Percentiles rank a stretch among this genome's conserved stretches.
Conservation (phyloP, 257 asterid species). For the Echium plantagineum region DNA sequence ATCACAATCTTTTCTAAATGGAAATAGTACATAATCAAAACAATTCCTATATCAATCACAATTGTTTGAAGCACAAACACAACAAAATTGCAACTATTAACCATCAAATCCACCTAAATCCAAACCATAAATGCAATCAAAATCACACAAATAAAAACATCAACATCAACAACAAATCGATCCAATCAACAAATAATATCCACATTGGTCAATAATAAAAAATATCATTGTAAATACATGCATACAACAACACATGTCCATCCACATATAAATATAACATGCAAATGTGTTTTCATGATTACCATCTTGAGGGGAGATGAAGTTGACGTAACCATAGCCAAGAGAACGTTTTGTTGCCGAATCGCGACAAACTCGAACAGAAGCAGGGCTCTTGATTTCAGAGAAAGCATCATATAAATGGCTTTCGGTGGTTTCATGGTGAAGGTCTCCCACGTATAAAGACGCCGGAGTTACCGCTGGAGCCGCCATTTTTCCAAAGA, state of each 20-base stretch:
- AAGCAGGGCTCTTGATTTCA: slow-evolving; percentile 19
- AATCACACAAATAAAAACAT: too few relatives aligned
- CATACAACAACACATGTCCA: background rate
- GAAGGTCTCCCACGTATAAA: slow-evolving; percentile 36
- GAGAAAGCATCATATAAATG: slow-evolving; percentile 28
- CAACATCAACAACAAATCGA: too few relatives aligned
- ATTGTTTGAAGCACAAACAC: too few relatives aligned
- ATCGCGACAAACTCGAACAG: slow-evolving; percentile 33
- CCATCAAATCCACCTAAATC: too few relatives aligned
- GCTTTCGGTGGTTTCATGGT: slow-evolving; percentile 20
- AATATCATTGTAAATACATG: background rate
- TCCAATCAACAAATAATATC: too few relatives aligned
- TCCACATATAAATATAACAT: background rate
- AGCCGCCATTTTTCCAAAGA: slow-evolving; percentile 16
- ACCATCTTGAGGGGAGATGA: slow-evolving; percentile 32
- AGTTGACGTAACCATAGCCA: slow-evolving; percentile 39
- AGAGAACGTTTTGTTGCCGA: slow-evolving; percentile 27
- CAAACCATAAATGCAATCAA: too few relatives aligned
- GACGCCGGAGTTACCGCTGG: slow-evolving; percentile 17
- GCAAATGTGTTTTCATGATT: background rate
- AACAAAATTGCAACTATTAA: too few relatives aligned
- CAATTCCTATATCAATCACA: too few relatives aligned
- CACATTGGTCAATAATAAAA: background rate
- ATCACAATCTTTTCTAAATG: too few relatives aligned
- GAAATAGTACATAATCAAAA: too few relatives aligned